Evolutionary conservation across 1,139 yeast genomes (phyloP).

Genomic region (Torulaspora pretoriensis): DNA sequence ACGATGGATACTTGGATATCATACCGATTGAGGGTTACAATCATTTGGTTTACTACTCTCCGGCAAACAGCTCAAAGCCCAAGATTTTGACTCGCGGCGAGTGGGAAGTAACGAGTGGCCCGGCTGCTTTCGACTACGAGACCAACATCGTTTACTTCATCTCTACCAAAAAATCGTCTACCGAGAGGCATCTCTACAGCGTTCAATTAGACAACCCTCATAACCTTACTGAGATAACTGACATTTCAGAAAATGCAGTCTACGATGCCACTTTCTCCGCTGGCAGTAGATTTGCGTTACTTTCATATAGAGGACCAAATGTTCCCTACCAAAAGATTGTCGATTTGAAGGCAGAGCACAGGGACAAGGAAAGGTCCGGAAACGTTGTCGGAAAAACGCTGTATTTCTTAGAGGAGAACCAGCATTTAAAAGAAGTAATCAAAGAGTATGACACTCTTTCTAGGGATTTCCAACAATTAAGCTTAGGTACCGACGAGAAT

Average conservation of each 20-base stretch:
- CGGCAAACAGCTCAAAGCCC: slow-evolving; percentile 48
- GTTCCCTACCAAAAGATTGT: slow-evolving; percentile 63
- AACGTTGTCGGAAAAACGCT: slow-evolving; percentile 33
- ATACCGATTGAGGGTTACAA: slow-evolving; percentile 60
- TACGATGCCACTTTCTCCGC: slow-evolving; percentile 64
- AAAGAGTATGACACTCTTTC: slow-evolving; percentile 48
- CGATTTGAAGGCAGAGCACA: slow-evolving; percentile 41
- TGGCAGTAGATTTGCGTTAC: slow-evolving; percentile 58
- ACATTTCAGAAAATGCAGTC: slow-evolving; percentile 57
- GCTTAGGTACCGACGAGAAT: slow-evolving; percentile 47
- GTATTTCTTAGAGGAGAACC: slow-evolving; percentile 47
- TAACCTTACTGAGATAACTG: slow-evolving; percentile 49
- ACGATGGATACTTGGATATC: slow-evolving; percentile 71
- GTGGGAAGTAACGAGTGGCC: slow-evolving; percentile 69
- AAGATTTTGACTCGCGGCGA: slow-evolving; percentile 53
- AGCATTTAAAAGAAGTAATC: slow-evolving; percentile 40
- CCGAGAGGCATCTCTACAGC: slow-evolving; percentile 59
- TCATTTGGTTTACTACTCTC: slow-evolving; percentile 69
- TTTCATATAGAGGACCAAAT: slow-evolving; percentile 61
- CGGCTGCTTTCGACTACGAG: slow-evolving; percentile 54
- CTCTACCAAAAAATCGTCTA: slow-evolving; percentile 57
- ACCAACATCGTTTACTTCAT: slow-evolving; percentile 61
- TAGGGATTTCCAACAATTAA: slow-evolving; percentile 45
- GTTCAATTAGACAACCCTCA: slow-evolving; percentile 43
- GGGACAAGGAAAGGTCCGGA: slow-evolving; percentile 21